Evolutionary conservation across 257 asterid genomes (phyloP).

Genomic region (Prunella vulgaris): DNA sequence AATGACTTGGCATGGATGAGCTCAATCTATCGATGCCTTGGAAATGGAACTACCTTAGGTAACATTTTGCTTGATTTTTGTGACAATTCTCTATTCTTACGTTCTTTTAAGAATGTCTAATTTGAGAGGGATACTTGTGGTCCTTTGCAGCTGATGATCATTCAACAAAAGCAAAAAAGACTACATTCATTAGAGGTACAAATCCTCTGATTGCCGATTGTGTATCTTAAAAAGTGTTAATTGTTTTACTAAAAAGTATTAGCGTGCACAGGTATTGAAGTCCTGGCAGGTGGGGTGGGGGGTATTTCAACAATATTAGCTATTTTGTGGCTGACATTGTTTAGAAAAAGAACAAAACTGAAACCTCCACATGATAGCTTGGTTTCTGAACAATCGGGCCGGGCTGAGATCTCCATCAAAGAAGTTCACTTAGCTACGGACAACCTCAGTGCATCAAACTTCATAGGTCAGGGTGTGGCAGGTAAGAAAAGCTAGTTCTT

Average conservation of each 20-base stretch:
- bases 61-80: neutral
- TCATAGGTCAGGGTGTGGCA: slow-evolving; percentile 84
- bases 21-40: slow-evolving; percentile 45
- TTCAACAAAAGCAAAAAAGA: slow-evolving; percentile 21
- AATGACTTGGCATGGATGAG: slow-evolving; percentile 45
- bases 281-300: slow-evolving; percentile 39
- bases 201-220: no score
- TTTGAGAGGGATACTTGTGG: neutral
- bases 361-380: slow-evolving; percentile 26
- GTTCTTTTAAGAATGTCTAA: neutral
- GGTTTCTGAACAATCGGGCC: slow-evolving; percentile 37
- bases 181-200: slow-evolving; percentile 30
- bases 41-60: slow-evolving; percentile 42
- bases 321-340: slow-evolving; percentile 22
- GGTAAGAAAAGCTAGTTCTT: slow-evolving; percentile 27
- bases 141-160: slow-evolving; percentile 25
- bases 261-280: slow-evolving; percentile 31
- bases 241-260: neutral
- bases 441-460: slow-evolving; percentile 54
- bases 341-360: slow-evolving; percentile 23
- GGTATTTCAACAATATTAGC: slow-evolving; percentile 27
- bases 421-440: slow-evolving; percentile 54
- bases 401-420: slow-evolving; percentile 35
- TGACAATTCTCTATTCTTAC: neutral
- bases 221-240: no score